A percentile compares a stretch with the other conserved stretches of the same genome.
Conservation (phyloP, 768 basidiomycete species). For the Suillus ampliporus region DNA sequence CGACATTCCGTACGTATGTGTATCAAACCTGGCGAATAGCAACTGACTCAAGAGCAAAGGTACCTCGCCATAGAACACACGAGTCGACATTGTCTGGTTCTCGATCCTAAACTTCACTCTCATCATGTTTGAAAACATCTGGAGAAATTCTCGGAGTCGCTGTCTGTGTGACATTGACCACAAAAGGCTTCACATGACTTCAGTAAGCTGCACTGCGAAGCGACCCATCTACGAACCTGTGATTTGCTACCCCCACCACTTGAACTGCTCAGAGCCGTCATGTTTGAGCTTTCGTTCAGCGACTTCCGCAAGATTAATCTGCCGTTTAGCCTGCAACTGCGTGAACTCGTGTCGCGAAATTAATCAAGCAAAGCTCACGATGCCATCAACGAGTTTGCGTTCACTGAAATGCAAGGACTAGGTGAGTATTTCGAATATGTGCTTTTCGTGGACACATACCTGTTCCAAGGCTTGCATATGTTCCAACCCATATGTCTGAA, state of each 20-base stretch:
- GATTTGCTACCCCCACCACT: neutral
- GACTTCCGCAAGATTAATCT: neutral
- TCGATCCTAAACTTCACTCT: too few species aligned
- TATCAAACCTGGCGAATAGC: too few species aligned
- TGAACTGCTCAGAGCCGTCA: neutral
- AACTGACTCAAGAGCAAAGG: too few species aligned
- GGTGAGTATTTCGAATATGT: neutral
- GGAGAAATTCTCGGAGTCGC: too few species aligned
- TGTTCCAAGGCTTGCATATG: conserved; percentile 1
- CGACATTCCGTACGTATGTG: too few species aligned
- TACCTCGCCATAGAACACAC: too few species aligned
- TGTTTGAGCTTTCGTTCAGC: neutral
- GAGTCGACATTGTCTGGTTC: too few species aligned
- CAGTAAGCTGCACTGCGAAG: neutral
- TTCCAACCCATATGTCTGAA: conserved; percentile 7
- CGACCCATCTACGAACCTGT: neutral
- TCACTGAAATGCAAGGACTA: neutral
- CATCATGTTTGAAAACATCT: too few species aligned
- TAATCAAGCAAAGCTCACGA: neutral
- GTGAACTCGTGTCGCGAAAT: neutral
- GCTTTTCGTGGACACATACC: neutral
- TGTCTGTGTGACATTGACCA: conserved; percentile 1
- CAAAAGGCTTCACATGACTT: neutral
- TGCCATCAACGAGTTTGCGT: conserved; percentile 3
- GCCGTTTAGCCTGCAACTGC: neutral